Evolutionary conservation across 176 grass and related monocot genomes (phyloP).

Genomic region (Triticum dicoccoides): DNA sequence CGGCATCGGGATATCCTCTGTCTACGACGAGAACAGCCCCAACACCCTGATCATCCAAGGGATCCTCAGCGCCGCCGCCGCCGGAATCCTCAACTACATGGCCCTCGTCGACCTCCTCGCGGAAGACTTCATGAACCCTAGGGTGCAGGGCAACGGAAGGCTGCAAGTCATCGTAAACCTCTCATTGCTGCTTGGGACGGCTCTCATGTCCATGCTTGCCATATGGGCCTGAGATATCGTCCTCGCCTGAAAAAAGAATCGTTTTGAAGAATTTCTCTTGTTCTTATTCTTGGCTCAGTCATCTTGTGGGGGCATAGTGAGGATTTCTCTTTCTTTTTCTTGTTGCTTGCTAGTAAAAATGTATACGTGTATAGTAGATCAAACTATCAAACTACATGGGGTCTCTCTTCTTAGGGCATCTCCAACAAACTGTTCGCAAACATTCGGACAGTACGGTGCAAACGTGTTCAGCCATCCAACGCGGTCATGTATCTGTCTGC

Average conservation of each 20-base stretch:
- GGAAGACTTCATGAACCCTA: conserved; percentile 59
- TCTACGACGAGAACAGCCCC: conserved; percentile 63
- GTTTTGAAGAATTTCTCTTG: not conserved
- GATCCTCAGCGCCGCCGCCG: conserved; percentile 23
- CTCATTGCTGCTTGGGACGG: conserved; percentile 37
- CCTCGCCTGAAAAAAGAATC: not conserved
- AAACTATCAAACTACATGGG: not conserved
- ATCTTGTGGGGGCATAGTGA: not conserved
- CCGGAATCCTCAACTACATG: conserved; percentile 79
- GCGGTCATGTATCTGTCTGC: too few relatives aligned
- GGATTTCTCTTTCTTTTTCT: not conserved
- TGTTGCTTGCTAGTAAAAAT: not conserved
- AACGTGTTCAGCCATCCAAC: too few relatives aligned
- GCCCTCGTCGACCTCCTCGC: conserved; percentile 60
- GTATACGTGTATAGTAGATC: not conserved
- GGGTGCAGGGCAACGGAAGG: conserved; percentile 46
- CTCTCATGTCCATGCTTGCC: conserved; percentile 68
- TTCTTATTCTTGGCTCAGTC: not conserved
- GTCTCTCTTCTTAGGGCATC: too few relatives aligned
- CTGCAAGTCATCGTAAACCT: conserved; percentile 50
- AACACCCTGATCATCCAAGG: conserved; percentile 62
- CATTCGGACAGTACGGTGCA: fast-evolving
- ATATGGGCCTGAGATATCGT: conserved; percentile 52
- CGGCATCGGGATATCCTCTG: conserved; percentile 62
- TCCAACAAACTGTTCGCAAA: too few relatives aligned